phyloP scores from a whole-genome alignment of 1,139 yeast species.

The Williopsis jadinii region DNA sequence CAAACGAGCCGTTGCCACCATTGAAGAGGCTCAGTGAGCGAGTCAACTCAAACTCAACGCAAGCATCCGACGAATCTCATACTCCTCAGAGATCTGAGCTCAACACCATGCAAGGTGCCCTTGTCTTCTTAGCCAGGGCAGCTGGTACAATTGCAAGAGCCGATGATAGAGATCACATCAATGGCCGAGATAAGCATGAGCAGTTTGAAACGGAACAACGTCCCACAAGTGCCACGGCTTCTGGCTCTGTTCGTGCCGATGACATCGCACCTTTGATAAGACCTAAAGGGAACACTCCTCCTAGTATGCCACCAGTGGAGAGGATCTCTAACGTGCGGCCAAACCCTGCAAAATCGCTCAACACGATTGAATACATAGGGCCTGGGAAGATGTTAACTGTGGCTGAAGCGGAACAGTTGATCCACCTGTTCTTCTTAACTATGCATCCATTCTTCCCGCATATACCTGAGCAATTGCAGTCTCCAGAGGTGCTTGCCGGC shows the following conservation, averaged over 20 bases:
- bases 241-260: not conserved
- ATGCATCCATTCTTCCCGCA: constrained; percentile 91
- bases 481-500: constrained; percentile 58
- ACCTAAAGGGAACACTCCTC: constrained; percentile 17
- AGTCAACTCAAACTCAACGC: constrained; percentile 6
- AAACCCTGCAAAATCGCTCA: constrained; percentile 41
- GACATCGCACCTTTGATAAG: constrained; percentile 18
- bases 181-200: constrained; percentile 51
- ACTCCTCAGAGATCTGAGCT: constrained; percentile 24
- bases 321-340: constrained; percentile 46
- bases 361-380: constrained; percentile 57
- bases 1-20: constrained; percentile 2
- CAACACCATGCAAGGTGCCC: constrained; percentile 54
- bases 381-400: constrained; percentile 56
- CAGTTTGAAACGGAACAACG: constrained; percentile 21
- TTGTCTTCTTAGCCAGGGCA: constrained; percentile 66
- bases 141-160: constrained; percentile 66
- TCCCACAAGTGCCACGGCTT: not conserved
- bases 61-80: constrained; percentile 9
- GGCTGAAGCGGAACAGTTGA: constrained; percentile 56
- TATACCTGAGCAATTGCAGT: constrained; percentile 67
- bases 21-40: constrained; percentile 5
- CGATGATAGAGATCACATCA: constrained; percentile 59
- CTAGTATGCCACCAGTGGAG: constrained; percentile 40
- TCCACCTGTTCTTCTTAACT: constrained; percentile 62